Evolutionary conservation across 1,284 basidiomycete genomes (phyloP).

Genomic region (Moesziomyces sp.): DNA sequence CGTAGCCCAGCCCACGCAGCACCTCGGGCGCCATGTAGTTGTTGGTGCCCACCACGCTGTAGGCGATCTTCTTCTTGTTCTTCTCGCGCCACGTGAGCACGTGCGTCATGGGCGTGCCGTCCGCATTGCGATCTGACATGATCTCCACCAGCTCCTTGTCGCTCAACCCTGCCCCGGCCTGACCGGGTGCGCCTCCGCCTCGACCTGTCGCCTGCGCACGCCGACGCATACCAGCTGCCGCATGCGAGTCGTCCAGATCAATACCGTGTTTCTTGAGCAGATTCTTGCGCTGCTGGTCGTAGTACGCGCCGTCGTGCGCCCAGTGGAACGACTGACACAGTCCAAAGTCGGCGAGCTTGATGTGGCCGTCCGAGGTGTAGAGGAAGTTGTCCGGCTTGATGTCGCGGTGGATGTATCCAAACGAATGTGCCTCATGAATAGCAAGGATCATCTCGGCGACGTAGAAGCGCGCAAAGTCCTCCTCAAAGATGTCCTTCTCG

Average conservation of each 20-base stretch:
- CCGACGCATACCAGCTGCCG: conserved; percentile 68
- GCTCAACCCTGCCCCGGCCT: conserved; percentile 36
- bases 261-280: conserved; percentile 92
- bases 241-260: conserved; percentile 80
- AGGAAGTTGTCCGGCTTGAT: conserved; percentile 97
- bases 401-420: conserved; percentile 96
- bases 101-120: conserved; percentile 63
- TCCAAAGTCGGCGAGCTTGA: conserved; percentile 94
- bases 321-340: conserved; percentile 72
- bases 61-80: conserved; percentile 85
- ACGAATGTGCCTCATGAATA: conserved; percentile 89
- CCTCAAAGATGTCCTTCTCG: conserved; percentile 90
- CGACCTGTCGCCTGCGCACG: conserved; percentile 25
- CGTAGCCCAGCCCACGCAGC: conserved; percentile 84
- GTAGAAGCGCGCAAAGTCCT: conserved; percentile 93
- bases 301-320: conserved; percentile 72
- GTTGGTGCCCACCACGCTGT: conserved; percentile 79
- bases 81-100: conserved; percentile 87
- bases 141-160: conserved; percentile 57
- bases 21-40: conserved; percentile 90
- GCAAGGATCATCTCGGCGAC: conserved; percentile 98
- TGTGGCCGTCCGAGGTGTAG: conserved; percentile 90
- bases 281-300: conserved; percentile 89
- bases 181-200: conserved; percentile 21
- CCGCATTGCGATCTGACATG: conserved; percentile 62